Base-by-base conservation (phyloP, 2,329 filamentous ascomycete genomes). In the Helotiales sp. region DNA sequence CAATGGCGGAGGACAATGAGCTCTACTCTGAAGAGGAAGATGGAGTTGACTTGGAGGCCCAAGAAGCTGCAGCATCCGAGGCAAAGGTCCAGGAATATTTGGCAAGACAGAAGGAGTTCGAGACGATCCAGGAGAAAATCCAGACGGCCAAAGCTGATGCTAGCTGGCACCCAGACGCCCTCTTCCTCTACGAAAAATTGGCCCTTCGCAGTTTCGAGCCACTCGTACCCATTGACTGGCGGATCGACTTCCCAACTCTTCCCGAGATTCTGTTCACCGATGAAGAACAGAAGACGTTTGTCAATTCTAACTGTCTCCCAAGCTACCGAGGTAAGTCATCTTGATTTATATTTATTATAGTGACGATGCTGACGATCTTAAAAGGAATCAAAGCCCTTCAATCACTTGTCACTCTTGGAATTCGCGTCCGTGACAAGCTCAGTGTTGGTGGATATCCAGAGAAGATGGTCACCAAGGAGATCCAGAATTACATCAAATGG, bases 401-500 rank as follows among this genome's bases (percentile, higher is more conserved):
- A 58, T 68, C 66, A 6, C 75, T 78, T 6, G 67, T 77, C 8
- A 70, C 49, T 17, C 66, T 76, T 24, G 75, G 76, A 20, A 66
- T 71, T 11, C 71, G 73, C 28, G 72, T 75, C 30, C 70, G 72
- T 50, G 73, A 74, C 8, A 69, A 71, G 43, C 30, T 71, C 13
- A 45, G 49, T 8, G 49, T 43, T 45, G 55, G 52, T 24, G 59
- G 54, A 6, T 64, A 70, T 24, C 66, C 70, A 15, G 75, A 77
- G 50, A 65, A 61, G 28, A 47, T 77, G 8, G 77, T 79, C 52
- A 62, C 64, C 10, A 72, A 69, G 63, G 73, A 75, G 61, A 71
- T 78, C 17, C 67, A 75, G 3, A 65, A 68, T 57, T 78, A 77
- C 50, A 75, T 77, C 26, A 76, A 71, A 60, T 78, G 76, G 76